These are phyloP conservation scores for Grosmannia clavigera DNA, from an alignment of 2,329 filamentous ascomycete species.

Conservation along the genomic window DNA sequence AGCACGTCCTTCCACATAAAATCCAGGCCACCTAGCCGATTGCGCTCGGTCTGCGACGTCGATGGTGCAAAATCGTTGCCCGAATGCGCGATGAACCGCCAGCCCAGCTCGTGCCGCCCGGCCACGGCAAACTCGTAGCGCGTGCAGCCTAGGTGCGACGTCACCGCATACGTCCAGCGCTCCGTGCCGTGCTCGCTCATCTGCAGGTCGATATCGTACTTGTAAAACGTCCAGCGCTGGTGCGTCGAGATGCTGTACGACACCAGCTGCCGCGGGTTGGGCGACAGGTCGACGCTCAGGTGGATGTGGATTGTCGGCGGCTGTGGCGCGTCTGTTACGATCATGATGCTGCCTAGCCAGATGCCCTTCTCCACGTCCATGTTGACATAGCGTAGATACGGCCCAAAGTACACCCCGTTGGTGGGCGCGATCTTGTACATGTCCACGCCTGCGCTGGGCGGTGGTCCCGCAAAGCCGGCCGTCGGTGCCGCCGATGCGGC, in stretches of 20 bases:
- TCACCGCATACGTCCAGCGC: slow-evolving; percentile 97
- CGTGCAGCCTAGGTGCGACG: slow-evolving; percentile 93
- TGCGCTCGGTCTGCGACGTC: slow-evolving; percentile 75
- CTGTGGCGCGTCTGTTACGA: slow-evolving; percentile 82
- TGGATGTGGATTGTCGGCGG: slow-evolving; percentile 95
- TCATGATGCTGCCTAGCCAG: slow-evolving; percentile 87
- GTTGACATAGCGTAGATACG: slow-evolving; percentile 89
- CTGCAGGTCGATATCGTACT: slow-evolving; percentile 78
- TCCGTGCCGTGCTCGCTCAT: slow-evolving; percentile 75
- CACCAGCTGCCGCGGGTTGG: slow-evolving; percentile 79
- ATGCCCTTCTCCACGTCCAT: slow-evolving; percentile 88
- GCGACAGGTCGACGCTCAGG: slow-evolving; percentile 77
- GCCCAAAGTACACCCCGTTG: slow-evolving; percentile 96
- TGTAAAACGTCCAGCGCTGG: slow-evolving; percentile 90
- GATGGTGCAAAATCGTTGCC: slow-evolving; percentile 90
- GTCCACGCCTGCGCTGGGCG: slow-evolving; percentile 77
- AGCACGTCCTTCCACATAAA: slow-evolving; percentile 99
- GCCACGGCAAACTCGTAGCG: slow-evolving; percentile 95
- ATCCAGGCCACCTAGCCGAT: slow-evolving; percentile 74
- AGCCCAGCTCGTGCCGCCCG: slow-evolving; percentile 77
- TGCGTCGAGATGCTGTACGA: slow-evolving; percentile 76
- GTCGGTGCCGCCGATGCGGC: slow-evolving; percentile 62
- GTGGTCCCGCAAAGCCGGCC: slow-evolving; percentile 79
- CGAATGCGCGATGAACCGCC: slow-evolving; percentile 92
- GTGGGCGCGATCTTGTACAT: slow-evolving; percentile 89